Evolutionary conservation across 1,284 basidiomycete species (phyloP).

Genomic region (Pseudozyma sp.): DNA sequence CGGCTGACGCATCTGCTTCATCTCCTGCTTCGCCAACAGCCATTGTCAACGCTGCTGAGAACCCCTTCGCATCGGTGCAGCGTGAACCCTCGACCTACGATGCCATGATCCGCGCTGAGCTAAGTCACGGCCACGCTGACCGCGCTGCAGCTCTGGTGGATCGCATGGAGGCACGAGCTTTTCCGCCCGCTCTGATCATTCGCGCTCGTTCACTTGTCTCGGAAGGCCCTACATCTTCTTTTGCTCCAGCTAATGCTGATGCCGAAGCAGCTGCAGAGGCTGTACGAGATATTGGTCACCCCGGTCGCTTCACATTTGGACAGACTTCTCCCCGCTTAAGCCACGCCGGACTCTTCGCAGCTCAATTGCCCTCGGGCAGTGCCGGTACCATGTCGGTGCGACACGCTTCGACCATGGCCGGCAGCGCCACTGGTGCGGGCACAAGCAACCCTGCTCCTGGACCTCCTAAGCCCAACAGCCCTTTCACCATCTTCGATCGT

Average conservation of each 20-base stretch:
- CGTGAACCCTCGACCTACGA: constrained; percentile 92
- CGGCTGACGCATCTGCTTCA: constrained; percentile 8
- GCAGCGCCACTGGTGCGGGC: constrained; percentile 14
- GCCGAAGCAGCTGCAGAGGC: neutral
- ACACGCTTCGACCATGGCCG: constrained; percentile 49
- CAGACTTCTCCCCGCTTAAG: constrained; percentile 27
- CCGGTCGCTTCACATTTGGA: constrained; percentile 27
- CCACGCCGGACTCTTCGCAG: constrained; percentile 3
- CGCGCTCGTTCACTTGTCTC: constrained; percentile 56
- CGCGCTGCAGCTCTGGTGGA: constrained; percentile 79
- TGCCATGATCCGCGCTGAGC: constrained; percentile 92
- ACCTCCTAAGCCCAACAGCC: constrained; percentile 58
- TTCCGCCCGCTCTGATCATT: constrained; percentile 69
- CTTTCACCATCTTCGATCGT: constrained; percentile 81
- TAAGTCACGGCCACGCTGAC: constrained; percentile 80
- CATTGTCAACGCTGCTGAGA: neutral
- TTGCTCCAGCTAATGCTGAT: neutral
- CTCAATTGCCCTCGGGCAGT: neutral
- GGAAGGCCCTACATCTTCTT: constrained; percentile 1
- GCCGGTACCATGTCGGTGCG: constrained; percentile 24
- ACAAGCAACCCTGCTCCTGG: constrained; percentile 50
- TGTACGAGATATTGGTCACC: neutral
- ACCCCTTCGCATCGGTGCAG: constrained; percentile 77
- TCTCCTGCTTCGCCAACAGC: neutral
- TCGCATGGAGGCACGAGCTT: constrained; percentile 78